Base-by-base conservation (phyloP, 306 rosid species). In the Glycine latifolia region DNA sequence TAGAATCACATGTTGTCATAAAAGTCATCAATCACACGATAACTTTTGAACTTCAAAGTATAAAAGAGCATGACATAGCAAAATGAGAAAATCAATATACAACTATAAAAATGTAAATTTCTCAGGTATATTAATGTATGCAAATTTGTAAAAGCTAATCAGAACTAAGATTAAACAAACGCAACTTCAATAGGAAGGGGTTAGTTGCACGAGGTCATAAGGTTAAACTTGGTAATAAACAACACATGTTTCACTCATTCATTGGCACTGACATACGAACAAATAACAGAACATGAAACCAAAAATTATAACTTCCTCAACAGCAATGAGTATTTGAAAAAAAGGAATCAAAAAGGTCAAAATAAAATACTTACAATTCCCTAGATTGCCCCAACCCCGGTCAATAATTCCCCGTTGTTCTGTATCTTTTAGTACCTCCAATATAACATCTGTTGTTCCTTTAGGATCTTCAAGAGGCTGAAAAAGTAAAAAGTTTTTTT, bases 371-470 rank as follows among this genome's bases (percentile, higher is more conserved):
- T 86, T 83, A 93, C 99, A 14, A 87, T 83, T 84, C 75, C 99
- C 99, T 0, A 95, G 94, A 88, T 89, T 91, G 44, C 99, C 99
- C 97, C 97, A 95, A 71, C 99, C 99, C 55, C 91, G 91, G 77
- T 93, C 98, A 76, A 95, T 87, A 79, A 93, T 89, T 84, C 98
- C 99, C 53, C 99, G 87, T 72, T 93, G 98, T 65, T 87, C 90
- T 14, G 99, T 93, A 55, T 81, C 88, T 86, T 91, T 89, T 73
- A 95, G 83, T 10, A 93, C 99, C 82, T 93, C 94, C 90, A 95
- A 81, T 88, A 95, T 90, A 73, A 89, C 85, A 70, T 83, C 82
- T 0, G 96, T 89, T 31, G 93, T 95, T 79, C 81, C 80, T 81
- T 85, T 77, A 69, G 99, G 87, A 86, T 95, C 97, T 16, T 88